Evolutionary conservation across 768 basidiomycete genomes (phyloP).

Genomic region (Kwoniella newhampshirensis): DNA sequence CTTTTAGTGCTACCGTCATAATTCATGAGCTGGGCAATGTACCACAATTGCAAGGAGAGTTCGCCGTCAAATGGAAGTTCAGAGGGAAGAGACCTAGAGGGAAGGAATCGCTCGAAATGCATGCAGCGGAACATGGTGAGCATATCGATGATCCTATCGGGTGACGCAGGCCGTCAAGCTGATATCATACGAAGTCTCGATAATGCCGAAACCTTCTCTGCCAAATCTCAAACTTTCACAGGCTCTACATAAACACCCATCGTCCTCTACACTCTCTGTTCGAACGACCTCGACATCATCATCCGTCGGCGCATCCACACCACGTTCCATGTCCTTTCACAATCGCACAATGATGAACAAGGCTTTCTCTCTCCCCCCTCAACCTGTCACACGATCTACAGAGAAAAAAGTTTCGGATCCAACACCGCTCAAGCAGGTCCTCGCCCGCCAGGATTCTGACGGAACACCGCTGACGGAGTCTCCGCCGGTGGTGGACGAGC

Average conservation of each 20-base stretch:
- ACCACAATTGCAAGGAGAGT: constrained; percentile 39
- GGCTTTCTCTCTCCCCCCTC: constrained; percentile 7
- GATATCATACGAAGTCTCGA: background rate
- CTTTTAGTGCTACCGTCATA: constrained; percentile 28
- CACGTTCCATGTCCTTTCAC: constrained; percentile 7
- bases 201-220: constrained; percentile 23
- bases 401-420: constrained; percentile 38
- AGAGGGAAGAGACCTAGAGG: constrained; percentile 32
- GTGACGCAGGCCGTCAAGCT: background rate
- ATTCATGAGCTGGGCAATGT: constrained; percentile 43
- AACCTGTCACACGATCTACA: constrained; percentile 4
- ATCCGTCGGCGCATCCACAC: constrained; percentile 10
- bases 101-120: constrained; percentile 19
- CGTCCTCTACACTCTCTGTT: constrained; percentile 11
- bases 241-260: constrained; percentile 12
- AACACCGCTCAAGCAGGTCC: constrained; percentile 36
- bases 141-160: background rate
- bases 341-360: constrained; percentile 2
- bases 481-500: constrained; percentile 18
- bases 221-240: constrained; percentile 35
- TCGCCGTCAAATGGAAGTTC: constrained; percentile 40
- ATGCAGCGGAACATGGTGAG: constrained; percentile 18
- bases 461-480: constrained; percentile 4
- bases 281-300: constrained; percentile 22
- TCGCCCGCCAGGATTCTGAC: constrained; percentile 3